Base-by-base conservation (phyloP, 306 rosid genomes). In the Trichosanthes cucumerina region DNA sequence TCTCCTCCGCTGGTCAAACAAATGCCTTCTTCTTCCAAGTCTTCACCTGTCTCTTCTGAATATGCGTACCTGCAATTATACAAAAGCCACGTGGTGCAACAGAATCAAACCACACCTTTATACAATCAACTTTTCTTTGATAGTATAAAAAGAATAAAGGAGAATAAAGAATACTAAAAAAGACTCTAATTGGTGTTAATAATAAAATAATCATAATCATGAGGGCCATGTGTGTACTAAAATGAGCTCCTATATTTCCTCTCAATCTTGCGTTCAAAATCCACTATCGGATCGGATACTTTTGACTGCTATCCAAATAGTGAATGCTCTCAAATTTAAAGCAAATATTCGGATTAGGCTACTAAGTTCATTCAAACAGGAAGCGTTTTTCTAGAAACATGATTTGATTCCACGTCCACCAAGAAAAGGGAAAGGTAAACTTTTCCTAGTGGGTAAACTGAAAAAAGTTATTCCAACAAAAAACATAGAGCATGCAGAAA, bases 11-110 rank as follows among this genome's bases (percentile, higher is more conserved):
- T 85, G 26, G 97, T 91, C 83, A 93, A 84, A 41, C 96, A 81
- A 75, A 93, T 86, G 41, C 98, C 98, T 86, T 93, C 98, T 79
- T 93, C 98, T 21, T 93, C 97, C 79, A 90, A 82, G 54, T 91
- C 96, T 54, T 93, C 96, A 49, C 92, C 97, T 7, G 89, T 76
- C 83, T 85, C 98, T 85, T 91, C 98, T 31, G 82, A 79, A 88
- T 89, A 91, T 53, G 98, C 98, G 84, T 93, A 93, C 69, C 98
- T 93, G 80, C 46, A 69, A 31, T 64, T 6, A 64, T 62, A 26
- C 43, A 63, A 31, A 63, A 31, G 33, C 63, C 63, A 57, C 33
- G 9, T 21, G 12, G 63, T 2, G 14, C 57, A 16, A 16, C 57
- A 4, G 23, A 47, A 47, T 47, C 53, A 47, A 52, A 18, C 23